Conservation (phyloP, 2,329 filamentous ascomycete genomes). For the Tolypocladium endophyticum region DNA sequence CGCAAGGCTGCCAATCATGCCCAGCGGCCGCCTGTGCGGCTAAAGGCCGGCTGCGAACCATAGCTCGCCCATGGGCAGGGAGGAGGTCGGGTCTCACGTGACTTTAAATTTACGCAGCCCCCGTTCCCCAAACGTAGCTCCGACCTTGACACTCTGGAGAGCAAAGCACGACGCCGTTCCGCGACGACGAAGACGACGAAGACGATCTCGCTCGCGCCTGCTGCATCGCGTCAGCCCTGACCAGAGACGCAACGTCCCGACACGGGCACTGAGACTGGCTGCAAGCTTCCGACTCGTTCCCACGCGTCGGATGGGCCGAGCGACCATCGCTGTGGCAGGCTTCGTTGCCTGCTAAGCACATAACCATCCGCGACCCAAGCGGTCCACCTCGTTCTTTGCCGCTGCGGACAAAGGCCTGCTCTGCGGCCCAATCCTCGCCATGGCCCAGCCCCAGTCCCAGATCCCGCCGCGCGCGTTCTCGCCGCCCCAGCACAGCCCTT, state of each 20-base stretch:
- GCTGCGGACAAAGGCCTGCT: neutral
- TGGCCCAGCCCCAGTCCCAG: conserved; percentile 50
- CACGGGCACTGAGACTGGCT: neutral
- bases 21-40: too few species aligned
- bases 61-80: neutral
- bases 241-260: neutral
- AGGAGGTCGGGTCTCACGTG: conserved; percentile 23
- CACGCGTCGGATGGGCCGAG: conserved; percentile 35
- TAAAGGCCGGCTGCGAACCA: neutral
- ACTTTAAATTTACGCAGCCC: conserved; percentile 30
- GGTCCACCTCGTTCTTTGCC: conserved; percentile 4
- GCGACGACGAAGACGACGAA: conserved; percentile 10
- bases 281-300: conserved; percentile 1
- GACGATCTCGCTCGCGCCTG: conserved; percentile 12
- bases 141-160: conserved; percentile 15
- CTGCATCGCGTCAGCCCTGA: conserved; percentile 3
- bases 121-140: conserved; percentile 18
- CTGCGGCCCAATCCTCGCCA: conserved; percentile 12
- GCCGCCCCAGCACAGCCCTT: conserved; percentile 50
- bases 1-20: neutral
- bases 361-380: conserved; percentile 5
- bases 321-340: conserved; percentile 35
- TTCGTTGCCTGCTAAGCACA: conserved; percentile 33
- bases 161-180: conserved; percentile 12
- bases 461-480: conserved; percentile 47